These are phyloP conservation scores for Moricandia arvensis DNA, from an alignment of 345 rosid species.

Conservation along the genomic window DNA sequence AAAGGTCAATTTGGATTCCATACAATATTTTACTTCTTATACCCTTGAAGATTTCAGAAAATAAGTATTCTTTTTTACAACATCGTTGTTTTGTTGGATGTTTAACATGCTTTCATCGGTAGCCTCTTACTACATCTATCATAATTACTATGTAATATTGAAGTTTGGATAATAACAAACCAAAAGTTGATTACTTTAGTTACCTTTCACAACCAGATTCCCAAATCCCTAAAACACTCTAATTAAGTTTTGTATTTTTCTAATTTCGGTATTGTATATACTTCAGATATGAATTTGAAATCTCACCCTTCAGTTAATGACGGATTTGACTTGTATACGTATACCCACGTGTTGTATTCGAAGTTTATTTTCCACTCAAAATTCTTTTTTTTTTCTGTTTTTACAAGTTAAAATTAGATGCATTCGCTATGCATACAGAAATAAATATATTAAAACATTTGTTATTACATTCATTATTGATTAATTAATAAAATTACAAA, in stretches of 20 bases:
- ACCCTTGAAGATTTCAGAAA: background rate
- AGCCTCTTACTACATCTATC: background rate
- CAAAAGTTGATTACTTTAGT: slow-evolving; percentile 17
- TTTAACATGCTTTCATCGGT: background rate
- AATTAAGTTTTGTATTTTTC: slow-evolving; percentile 34
- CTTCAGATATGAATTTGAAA: slow-evolving; percentile 26
- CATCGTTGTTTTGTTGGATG: background rate
- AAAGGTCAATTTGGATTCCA: slow-evolving; percentile 17
- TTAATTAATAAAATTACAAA: too few relatives aligned
- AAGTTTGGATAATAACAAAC: slow-evolving; percentile 26
- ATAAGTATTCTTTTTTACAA: background rate
- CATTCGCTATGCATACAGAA: too few relatives aligned
- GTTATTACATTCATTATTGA: too few relatives aligned
- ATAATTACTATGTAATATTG: too few relatives aligned
- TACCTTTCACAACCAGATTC: slow-evolving; percentile 18
- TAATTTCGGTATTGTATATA: slow-evolving; percentile 14
- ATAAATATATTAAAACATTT: too few relatives aligned
- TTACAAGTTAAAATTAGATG: too few relatives aligned
- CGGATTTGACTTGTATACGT: slow-evolving; percentile 36
- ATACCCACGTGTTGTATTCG: slow-evolving; percentile 26
- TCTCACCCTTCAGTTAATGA: slow-evolving; percentile 36
- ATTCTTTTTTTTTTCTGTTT: background rate
- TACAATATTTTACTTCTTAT: background rate
- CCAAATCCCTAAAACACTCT: background rate
- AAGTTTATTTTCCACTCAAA: background rate